Conservation (phyloP, 495 filamentous ascomycete genomes). For the Penicillium odoratum region DNA sequence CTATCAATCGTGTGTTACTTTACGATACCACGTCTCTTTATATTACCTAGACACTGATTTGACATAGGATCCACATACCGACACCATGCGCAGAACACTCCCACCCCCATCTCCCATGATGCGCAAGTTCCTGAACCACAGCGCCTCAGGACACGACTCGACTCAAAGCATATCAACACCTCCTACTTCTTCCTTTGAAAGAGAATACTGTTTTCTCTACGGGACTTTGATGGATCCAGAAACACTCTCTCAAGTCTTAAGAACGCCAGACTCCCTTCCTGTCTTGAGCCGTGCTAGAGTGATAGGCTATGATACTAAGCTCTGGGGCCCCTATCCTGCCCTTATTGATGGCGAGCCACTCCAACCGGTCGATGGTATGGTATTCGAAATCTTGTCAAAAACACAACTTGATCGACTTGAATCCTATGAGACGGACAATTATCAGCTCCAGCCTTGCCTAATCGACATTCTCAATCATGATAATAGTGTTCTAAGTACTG, state of each 20-base stretch:
- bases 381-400: slow-evolving; percentile 10
- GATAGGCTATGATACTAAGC: slow-evolving; percentile 14
- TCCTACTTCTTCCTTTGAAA: slow-evolving; percentile 6
- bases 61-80: slow-evolving; percentile 2
- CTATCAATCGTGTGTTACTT: slow-evolving; percentile 7
- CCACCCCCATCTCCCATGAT: slow-evolving; percentile 8
- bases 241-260: slow-evolving; percentile 9
- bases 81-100: slow-evolving; percentile 8
- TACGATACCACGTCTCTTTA: slow-evolving; percentile 2
- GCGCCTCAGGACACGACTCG: slow-evolving; percentile 5
- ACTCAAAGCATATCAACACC: slow-evolving; percentile 1
- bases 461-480: slow-evolving; percentile 16
- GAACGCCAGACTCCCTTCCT: neutral
- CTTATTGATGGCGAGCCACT: slow-evolving; percentile 10
- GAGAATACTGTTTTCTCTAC: slow-evolving; percentile 17
- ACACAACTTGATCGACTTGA: slow-evolving; percentile 14
- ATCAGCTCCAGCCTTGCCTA: slow-evolving; percentile 9
- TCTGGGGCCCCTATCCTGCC: slow-evolving; percentile 19
- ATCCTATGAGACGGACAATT: slow-evolving; percentile 18
- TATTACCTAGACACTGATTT: slow-evolving; percentile 5
- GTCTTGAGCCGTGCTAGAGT: slow-evolving; percentile 13
- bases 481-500: slow-evolving; percentile 3
- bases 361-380: slow-evolving; percentile 10
- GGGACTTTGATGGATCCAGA: slow-evolving; percentile 15
- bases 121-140: slow-evolving; percentile 13